Percentiles rank a stretch among this genome's conserved stretches.
Conservation (phyloP, 768 basidiomycete species). For the Punctularia strigosozonata region DNA sequence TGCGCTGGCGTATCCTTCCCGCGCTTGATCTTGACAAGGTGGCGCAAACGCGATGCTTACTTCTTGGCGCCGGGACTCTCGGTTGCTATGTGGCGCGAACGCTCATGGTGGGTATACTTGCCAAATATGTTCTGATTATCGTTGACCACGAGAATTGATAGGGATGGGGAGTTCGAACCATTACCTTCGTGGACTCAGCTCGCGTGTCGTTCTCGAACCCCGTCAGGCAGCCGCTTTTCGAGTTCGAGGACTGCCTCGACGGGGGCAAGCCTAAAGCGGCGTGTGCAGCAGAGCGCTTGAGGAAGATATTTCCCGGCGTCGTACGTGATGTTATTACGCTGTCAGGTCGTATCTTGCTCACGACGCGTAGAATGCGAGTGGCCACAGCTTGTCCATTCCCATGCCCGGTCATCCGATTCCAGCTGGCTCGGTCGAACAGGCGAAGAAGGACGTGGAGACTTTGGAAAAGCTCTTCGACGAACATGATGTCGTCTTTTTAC, state of each 20-base stretch:
- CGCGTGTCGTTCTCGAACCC: constrained; percentile 96
- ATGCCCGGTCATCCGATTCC: constrained; percentile 98
- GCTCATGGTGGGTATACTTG: constrained; percentile 57
- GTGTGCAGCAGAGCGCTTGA: constrained; percentile 75
- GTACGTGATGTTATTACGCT: constrained; percentile 40
- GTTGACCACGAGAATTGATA: constrained; percentile 16
- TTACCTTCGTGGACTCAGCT: constrained; percentile 86
- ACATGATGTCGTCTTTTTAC: constrained; percentile 85
- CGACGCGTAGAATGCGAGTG: constrained; percentile 58
- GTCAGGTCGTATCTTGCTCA: not conserved
- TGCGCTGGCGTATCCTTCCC: constrained; percentile 96
- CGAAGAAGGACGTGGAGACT: constrained; percentile 52
- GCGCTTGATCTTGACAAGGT: constrained; percentile 82
- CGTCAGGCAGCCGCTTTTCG: constrained; percentile 92
- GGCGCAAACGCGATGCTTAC: constrained; percentile 62
- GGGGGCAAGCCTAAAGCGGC: constrained; percentile 93
- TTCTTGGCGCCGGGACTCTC: constrained; percentile 91
- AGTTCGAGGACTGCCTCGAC: constrained; percentile 85
- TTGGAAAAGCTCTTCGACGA: constrained; percentile 70
- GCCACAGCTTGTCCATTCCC: constrained; percentile 71
- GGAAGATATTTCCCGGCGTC: constrained; percentile 87
- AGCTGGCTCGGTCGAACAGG: constrained; percentile 37
- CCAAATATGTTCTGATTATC: not conserved
- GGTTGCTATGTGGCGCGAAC: constrained; percentile 93
- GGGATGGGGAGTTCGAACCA: constrained; percentile 95